These are phyloP conservation scores for Mycena crocata DNA, from an alignment of 768 basidiomycete species.

Conservation along the genomic window DNA sequence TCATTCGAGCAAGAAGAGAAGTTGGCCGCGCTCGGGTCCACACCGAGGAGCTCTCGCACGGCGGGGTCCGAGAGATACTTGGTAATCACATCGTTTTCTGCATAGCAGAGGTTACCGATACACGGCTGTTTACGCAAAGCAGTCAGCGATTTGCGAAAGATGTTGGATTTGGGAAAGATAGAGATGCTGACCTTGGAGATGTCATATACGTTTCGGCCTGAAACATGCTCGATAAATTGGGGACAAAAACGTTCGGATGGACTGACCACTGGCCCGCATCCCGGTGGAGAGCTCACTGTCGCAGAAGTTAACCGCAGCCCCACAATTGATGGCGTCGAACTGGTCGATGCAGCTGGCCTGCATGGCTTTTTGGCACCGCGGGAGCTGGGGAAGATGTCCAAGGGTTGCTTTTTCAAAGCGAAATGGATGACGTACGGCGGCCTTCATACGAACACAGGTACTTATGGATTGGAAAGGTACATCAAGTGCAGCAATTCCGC, in stretches of 20 bases:
- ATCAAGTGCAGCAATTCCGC: constrained; percentile 62
- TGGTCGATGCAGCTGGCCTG: constrained; percentile 67
- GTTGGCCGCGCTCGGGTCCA: constrained; percentile 62
- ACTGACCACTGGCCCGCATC: constrained; percentile 55
- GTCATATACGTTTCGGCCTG: constrained; percentile 73
- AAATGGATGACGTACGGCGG: constrained; percentile 53
- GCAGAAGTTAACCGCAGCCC: constrained; percentile 74
- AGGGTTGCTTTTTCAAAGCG: neutral
- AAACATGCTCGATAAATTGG: constrained; percentile 2
- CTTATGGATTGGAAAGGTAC: constrained; percentile 65
- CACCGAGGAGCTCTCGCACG: constrained; percentile 69
- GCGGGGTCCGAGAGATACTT: constrained; percentile 71
- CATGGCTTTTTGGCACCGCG: constrained; percentile 72
- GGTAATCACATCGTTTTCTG: constrained; percentile 53
- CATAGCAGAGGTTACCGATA: constrained; percentile 51
- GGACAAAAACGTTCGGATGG: neutral
- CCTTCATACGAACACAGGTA: constrained; percentile 69
- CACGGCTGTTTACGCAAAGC: constrained; percentile 49
- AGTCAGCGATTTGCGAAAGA: constrained; percentile 39
- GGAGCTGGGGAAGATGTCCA: constrained; percentile 53
- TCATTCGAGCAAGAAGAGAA: constrained; percentile 67
- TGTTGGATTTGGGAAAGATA: constrained; percentile 74
- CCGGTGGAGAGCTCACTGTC: constrained; percentile 57
- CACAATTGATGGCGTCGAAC: constrained; percentile 75
- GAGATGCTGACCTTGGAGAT: constrained; percentile 70